Evolutionary conservation across 176 grass and related monocot genomes (phyloP), one percentile per base, ranked within the genome.

Genomic region (Carex kokanica): DNA sequence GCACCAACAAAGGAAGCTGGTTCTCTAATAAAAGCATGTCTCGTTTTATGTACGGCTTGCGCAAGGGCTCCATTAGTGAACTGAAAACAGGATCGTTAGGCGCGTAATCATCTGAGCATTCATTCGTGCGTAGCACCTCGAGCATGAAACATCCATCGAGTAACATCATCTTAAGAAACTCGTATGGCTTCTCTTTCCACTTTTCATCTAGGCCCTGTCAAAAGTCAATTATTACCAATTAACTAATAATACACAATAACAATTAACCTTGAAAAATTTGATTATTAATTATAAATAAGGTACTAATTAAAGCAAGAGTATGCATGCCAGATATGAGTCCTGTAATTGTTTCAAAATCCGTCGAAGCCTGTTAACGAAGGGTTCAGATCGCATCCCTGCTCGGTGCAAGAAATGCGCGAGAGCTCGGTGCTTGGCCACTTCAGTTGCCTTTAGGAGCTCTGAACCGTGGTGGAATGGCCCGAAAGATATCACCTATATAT

Each of bases 21-120:
- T 88, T 88, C 60, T 88, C 86, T 21, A 88, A 69, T 63, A 88
- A 36, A 55, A 88, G 71, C 81, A 88, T 84, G 49, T 88, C 86
- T n/a, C 58, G 16, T 70, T 53, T 78, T 47, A 88, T 47, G 41
- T 74, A 83, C 3, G 83, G 83, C 68, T 65, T 75, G 10, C 56
- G 53, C 43, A 64, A 64, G 12, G 23, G 67, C 13, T 53, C 10
- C 27, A 72, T 43, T 21, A 34, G 16, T 16, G 8, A 38, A 75
- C 86, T 84, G 54, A 79, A 78, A 64, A 88, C 75, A 5, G 80
- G 81, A 68, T 88, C 81, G 0, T 68, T 25, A 56, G 6, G 0
- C 3, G 77, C 77, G 20, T 80, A 80, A 40, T 52, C 43, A 11
- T 2, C 0, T 74, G 41, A 74, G 9, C 11, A 0, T 51, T 74